Conservation (phyloP, 1,284 basidiomycete genomes). For the Moniliella sp. region DNA sequence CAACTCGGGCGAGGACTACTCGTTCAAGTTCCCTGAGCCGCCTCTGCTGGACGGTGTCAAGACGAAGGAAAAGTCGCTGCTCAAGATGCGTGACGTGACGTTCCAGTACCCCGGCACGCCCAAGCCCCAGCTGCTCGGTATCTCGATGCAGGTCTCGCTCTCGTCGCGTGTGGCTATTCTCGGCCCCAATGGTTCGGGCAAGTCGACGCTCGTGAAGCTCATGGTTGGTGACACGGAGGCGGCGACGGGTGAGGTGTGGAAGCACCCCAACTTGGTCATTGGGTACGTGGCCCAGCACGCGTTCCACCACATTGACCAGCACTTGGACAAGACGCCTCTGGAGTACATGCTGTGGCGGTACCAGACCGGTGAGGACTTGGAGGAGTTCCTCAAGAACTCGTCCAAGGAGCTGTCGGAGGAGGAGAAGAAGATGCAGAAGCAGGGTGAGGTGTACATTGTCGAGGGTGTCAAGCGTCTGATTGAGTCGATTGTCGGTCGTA, state of each 20-base stretch:
- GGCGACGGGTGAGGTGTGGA: conserved; percentile 30
- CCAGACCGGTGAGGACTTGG: conserved; percentile 34
- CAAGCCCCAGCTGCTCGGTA: conserved; percentile 28
- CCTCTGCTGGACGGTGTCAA: conserved; percentile 34
- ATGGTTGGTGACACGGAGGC: conserved; percentile 33
- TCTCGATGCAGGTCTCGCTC: conserved; percentile 33
- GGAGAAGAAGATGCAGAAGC: conserved; percentile 27
- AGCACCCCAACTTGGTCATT: conserved; percentile 34
- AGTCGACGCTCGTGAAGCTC: conserved; percentile 33
- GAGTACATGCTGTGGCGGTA: conserved; percentile 35
- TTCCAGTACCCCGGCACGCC: conserved; percentile 33
- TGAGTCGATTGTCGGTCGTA: conserved; percentile 29
- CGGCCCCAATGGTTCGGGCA: conserved; percentile 33
- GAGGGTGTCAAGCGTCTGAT: conserved; percentile 33
- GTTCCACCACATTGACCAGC: conserved; percentile 35
- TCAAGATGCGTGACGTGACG: conserved; percentile 31
- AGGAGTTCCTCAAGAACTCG: conserved; percentile 32
- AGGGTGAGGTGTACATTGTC: conserved; percentile 26
- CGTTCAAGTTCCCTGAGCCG: conserved; percentile 34
- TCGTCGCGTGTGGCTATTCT: conserved; percentile 34
- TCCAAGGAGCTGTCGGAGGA: conserved; percentile 18
- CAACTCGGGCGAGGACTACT: conserved; percentile 32
- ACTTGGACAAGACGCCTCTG: conserved; percentile 33
- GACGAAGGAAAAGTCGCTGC: conserved; percentile 35
- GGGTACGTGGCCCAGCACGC: conserved; percentile 35